Evolutionary conservation across 495 filamentous ascomycete genomes (phyloP).

Genomic region (Daldinia bambusicola): DNA sequence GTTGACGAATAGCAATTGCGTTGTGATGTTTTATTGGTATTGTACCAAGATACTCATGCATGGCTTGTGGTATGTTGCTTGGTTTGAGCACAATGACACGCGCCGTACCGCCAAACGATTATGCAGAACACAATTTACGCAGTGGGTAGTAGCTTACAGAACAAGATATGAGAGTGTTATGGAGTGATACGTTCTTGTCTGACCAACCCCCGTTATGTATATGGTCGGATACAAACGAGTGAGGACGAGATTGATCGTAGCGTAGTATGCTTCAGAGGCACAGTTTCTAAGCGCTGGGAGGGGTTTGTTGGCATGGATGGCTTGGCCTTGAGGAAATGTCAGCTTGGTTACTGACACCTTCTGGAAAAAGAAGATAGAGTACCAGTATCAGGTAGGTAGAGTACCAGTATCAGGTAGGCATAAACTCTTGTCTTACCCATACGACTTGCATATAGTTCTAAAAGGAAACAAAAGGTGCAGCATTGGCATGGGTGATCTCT

Average conservation of each 20-base stretch:
- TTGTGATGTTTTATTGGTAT: no score
- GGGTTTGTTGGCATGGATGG: background rate
- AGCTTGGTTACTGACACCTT: conserved; percentile 7
- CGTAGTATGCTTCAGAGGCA: background rate
- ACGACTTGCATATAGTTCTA: background rate
- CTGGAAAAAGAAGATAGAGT: conserved; percentile 9
- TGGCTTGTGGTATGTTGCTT: background rate
- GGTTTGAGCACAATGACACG: background rate
- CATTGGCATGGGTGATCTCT: background rate
- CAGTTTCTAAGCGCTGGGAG: background rate
- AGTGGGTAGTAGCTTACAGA: background rate
- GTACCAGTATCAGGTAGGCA: no score
- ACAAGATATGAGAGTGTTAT: background rate
- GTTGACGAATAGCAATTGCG: background rate
- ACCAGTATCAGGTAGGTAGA: no score
- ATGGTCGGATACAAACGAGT: no score
- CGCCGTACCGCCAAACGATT: background rate
- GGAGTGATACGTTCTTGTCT: background rate
- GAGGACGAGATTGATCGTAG: no score
- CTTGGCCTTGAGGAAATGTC: background rate
- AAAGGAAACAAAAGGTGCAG: background rate
- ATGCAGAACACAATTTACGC: background rate
- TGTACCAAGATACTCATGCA: background rate
- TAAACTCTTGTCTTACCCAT: background rate
- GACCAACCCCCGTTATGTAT: background rate